Evolutionary conservation across 371 early-diverging fungal species (phyloP), one percentile per base, ranked within the genome.

Genomic region (Chytridiales sp.): DNA sequence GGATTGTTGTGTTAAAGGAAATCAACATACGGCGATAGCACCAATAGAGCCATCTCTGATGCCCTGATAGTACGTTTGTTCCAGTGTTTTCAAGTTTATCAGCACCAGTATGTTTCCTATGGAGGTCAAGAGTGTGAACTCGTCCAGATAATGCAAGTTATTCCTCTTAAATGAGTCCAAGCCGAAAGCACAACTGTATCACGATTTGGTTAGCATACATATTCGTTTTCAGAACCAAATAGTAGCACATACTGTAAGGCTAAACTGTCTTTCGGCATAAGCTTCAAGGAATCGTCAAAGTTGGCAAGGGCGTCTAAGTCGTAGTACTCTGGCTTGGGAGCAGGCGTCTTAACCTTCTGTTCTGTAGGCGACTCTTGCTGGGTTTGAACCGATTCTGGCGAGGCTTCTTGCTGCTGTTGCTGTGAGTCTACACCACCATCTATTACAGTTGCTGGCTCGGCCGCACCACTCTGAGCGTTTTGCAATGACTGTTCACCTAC

Each of bases 71-170:
- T 77, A 76, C 9, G 56, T 49, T 34, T 77, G 79, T 38, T 78
- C 73, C 54, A 55, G 31, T 1, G 74, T 76, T 36, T 64, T 55
- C 9, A 72, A 26, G 46, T 80, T 74, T 27, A 80, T 19, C 35
- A 82, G 68, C 4, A 72, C 60, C 1, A 79, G 56, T 1, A 77
- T 66, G 49, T 82, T 82, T 29, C 82, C 81, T 26, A 79, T 68
- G 2, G 73, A 68, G 6, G 75, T 72, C 1, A 74, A 57, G 29
- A 79, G 30, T 3, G 60, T 72, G 21, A 42, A 5, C 2, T 81
- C 76, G 46, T 73, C 70, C 21, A 81, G 24, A 54, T 60, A 79
- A 59, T 75, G 73, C n/a, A 81, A 26, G 66, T 81, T 79, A 42
- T 61, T 59, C 11, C 78, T 51, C 44, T 73, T 73, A 50, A 64